A percentile compares a stretch with the other conserved stretches of the same genome.
phyloP scores from a whole-genome alignment of 805 yeast genomes.

The Diddensiella santjacobensis region DNA sequence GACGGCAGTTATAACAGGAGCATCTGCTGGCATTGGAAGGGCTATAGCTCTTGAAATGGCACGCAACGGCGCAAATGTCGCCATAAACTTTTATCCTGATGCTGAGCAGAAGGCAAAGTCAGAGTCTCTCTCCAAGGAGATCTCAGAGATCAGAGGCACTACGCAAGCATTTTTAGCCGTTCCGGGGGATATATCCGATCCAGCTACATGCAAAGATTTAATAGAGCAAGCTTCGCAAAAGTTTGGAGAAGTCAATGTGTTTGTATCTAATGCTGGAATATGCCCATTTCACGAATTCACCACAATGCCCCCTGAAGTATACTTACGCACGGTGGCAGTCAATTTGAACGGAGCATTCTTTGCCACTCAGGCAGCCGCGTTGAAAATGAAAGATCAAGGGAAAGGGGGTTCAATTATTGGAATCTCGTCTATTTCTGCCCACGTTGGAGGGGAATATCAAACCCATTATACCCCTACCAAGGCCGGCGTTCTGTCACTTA shows the following conservation, averaged over 20 bases:
- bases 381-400: slow-evolving; percentile 51
- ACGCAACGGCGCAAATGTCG: slow-evolving; percentile 42
- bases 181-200: slow-evolving; percentile 44
- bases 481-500: slow-evolving; percentile 63
- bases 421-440: slow-evolving; percentile 62
- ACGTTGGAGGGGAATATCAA: slow-evolving; percentile 50
- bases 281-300: slow-evolving; percentile 42
- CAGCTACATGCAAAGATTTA: slow-evolving; percentile 35
- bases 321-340: slow-evolving; percentile 55
- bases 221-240: slow-evolving; percentile 33
- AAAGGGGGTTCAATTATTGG: slow-evolving; percentile 52
- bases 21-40: slow-evolving; percentile 50
- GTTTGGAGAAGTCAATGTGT: slow-evolving; percentile 49
- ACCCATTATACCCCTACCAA: slow-evolving; percentile 61
- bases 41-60: slow-evolving; percentile 48
- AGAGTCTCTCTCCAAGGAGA: slow-evolving; percentile 47
- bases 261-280: slow-evolving; percentile 60
- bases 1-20: slow-evolving; percentile 48
- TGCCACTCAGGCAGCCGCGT: slow-evolving; percentile 60
- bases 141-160: slow-evolving; percentile 24
- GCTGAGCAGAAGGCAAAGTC: slow-evolving; percentile 59
- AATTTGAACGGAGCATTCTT: slow-evolving; percentile 61
- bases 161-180: slow-evolving; percentile 33
- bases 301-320: slow-evolving; percentile 51
- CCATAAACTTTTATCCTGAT: slow-evolving; percentile 25